Evolutionary conservation across 192 early-diverging fungal genomes (phyloP).

Genomic region (Gryganskiella cystojenkinii): DNA sequence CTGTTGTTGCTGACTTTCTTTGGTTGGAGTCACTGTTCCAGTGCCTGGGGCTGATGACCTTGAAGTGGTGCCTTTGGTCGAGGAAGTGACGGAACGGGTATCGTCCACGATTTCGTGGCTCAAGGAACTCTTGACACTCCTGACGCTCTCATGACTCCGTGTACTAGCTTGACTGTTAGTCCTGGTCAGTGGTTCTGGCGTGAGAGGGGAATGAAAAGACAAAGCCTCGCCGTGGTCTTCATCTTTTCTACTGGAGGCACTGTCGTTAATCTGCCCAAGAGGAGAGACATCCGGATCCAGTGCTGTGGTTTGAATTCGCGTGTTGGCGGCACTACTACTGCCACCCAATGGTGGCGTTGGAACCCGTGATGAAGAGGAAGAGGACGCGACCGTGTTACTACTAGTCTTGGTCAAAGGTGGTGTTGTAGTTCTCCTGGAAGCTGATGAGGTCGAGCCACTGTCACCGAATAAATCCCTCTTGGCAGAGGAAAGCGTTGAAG

Average conservation of each 20-base stretch:
- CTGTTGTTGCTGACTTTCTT: no score
- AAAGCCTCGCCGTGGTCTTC: conserved; percentile 9
- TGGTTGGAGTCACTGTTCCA: not conserved
- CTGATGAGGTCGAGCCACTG: conserved; percentile 4
- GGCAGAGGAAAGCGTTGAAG: conserved; percentile 23
- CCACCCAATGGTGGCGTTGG: conserved; percentile 21
- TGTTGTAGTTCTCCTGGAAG: conserved; percentile 31
- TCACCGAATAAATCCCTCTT: conserved; percentile 48
- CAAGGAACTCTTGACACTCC: conserved; percentile 23
- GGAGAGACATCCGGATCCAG: conserved; percentile 29
- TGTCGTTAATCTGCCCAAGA: conserved; percentile 1
- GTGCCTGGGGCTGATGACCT: not conserved
- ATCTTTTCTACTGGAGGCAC: not conserved
- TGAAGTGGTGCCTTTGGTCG: not conserved
- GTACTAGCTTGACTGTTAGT: conserved; percentile 42
- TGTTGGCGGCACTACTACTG: not conserved
- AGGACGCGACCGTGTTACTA: not conserved
- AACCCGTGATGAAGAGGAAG: conserved; percentile 16
- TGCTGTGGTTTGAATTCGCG: not conserved
- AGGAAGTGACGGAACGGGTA: not conserved
- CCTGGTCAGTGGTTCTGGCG: conserved; percentile 22
- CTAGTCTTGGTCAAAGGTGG: conserved; percentile 26
- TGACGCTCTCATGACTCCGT: conserved; percentile 27
- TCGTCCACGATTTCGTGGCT: conserved; percentile 21
- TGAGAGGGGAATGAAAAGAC: conserved; percentile 23